These are phyloP conservation scores for Ceratocystis cacaofunesta DNA, from an alignment of 2,329 filamentous ascomycete genomes.

Conservation along the genomic window DNA sequence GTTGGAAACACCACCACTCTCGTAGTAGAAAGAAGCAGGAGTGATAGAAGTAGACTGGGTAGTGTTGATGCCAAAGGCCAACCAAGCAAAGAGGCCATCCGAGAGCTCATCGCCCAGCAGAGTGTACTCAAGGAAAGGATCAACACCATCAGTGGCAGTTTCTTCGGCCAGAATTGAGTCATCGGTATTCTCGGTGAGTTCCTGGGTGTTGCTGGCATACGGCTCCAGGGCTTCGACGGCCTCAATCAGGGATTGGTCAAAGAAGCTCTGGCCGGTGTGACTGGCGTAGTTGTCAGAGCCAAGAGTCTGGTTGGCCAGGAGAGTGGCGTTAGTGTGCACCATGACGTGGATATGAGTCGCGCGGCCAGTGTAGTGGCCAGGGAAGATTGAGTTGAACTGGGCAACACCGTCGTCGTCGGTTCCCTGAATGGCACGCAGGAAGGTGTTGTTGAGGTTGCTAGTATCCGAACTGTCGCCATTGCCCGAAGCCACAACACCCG, in stretches of 20 bases:
- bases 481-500: slow-evolving; percentile 25
- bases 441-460: slow-evolving; percentile 25
- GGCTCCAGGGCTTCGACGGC: slow-evolving; percentile 33
- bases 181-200: slow-evolving; percentile 33
- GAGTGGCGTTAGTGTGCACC: slow-evolving; percentile 23
- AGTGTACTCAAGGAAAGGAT: slow-evolving; percentile 44
- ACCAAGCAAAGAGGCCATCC: slow-evolving; percentile 40
- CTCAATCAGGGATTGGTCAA: slow-evolving; percentile 40
- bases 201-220: slow-evolving; percentile 31
- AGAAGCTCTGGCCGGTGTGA: slow-evolving; percentile 49
- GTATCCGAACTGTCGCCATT: slow-evolving; percentile 24
- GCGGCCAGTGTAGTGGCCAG: slow-evolving; percentile 30
- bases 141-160: slow-evolving; percentile 33
- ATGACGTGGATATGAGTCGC: slow-evolving; percentile 30
- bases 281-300: slow-evolving; percentile 31
- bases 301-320: slow-evolving; percentile 37
- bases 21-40: slow-evolving; percentile 24
- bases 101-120: slow-evolving; percentile 36
- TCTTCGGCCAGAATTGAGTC: slow-evolving; percentile 35
- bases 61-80: slow-evolving; percentile 35
- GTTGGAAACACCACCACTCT: slow-evolving; percentile 24
- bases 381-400: slow-evolving; percentile 30
- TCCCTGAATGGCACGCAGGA: slow-evolving; percentile 28
- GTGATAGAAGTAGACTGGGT: slow-evolving; percentile 19
- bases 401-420: slow-evolving; percentile 29